Evolutionary conservation across 2,329 filamentous ascomycete species (phyloP).

Genomic region (Fusarium concolor): DNA sequence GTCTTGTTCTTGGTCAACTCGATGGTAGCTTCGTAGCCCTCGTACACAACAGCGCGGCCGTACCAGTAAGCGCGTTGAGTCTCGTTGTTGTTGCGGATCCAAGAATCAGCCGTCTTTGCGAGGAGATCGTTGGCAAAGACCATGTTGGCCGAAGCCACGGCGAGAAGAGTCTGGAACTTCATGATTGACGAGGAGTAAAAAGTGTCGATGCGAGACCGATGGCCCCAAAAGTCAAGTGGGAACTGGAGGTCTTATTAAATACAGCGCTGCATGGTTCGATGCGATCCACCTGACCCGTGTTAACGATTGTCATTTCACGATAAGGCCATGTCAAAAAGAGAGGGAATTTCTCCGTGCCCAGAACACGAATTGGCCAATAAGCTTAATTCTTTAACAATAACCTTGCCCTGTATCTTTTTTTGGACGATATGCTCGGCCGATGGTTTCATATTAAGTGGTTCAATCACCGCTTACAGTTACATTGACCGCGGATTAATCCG

Average conservation of each 20-base stretch:
- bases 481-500: not conserved
- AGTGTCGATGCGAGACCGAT: constrained; percentile 22
- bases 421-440: not conserved
- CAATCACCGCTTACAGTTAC: constrained; percentile 23
- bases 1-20: constrained; percentile 56
- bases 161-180: constrained; percentile 37
- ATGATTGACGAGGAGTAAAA: constrained; percentile 10
- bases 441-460: constrained; percentile 6
- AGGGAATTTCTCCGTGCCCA: not conserved
- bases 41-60: constrained; percentile 36
- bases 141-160: constrained; percentile 32
- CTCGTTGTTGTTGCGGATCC: constrained; percentile 39
- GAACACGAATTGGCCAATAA: constrained; percentile 1
- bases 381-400: not conserved
- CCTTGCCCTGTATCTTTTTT: constrained; percentile 4
- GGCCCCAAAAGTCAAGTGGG: not conserved
- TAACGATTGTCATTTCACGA: not conserved
- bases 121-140: constrained; percentile 30
- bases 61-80: constrained; percentile 41
- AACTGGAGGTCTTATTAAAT: constrained; percentile 4
- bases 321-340: not conserved
- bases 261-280: not conserved
- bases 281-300: constrained; percentile 7
- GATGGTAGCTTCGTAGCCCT: constrained; percentile 46
- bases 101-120: constrained; percentile 34